Evolutionary conservation across 768 basidiomycete species (phyloP).

Genomic region (Suillus decipiens): DNA sequence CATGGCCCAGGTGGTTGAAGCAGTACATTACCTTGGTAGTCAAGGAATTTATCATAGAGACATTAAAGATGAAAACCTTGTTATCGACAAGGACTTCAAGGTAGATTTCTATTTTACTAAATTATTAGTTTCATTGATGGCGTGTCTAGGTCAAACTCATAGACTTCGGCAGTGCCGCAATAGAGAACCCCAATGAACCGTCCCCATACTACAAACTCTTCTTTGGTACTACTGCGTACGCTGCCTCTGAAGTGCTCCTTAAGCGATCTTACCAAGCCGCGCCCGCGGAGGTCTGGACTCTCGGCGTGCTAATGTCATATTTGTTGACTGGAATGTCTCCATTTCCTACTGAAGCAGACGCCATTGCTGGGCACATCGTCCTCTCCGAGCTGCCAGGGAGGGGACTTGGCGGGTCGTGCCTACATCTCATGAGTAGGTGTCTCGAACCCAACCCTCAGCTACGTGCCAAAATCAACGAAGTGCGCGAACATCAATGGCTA

Average conservation of each 20-base stretch:
- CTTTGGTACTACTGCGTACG: constrained; percentile 95
- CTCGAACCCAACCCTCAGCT: constrained; percentile 81
- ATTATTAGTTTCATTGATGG: constrained; percentile 15
- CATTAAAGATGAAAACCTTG: constrained; percentile 95
- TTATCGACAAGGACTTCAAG: constrained; percentile 73
- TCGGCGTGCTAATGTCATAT: constrained; percentile 93
- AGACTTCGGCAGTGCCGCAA: constrained; percentile 90
- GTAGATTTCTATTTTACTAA: constrained; percentile 37
- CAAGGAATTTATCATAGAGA: constrained; percentile 93
- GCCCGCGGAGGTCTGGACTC: constrained; percentile 95
- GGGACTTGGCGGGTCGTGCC: constrained; percentile 47
- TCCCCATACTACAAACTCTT: constrained; percentile 76
- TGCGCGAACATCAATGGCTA: constrained; percentile 87
- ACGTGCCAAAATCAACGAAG: constrained; percentile 79
- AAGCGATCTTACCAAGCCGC: constrained; percentile 90
- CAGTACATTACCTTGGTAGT: constrained; percentile 75
- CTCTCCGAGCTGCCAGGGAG: constrained; percentile 43
- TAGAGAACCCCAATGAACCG: constrained; percentile 61
- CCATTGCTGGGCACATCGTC: constrained; percentile 64
- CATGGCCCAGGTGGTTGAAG: constrained; percentile 86
- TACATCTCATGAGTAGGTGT: constrained; percentile 73
- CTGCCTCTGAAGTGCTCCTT: constrained; percentile 89
- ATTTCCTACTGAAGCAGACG: constrained; percentile 85
- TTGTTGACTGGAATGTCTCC: constrained; percentile 91
- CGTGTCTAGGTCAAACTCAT: constrained; percentile 81